Conservation (phyloP, 805 yeast genomes). For the Saccharomyces jurei region DNA sequence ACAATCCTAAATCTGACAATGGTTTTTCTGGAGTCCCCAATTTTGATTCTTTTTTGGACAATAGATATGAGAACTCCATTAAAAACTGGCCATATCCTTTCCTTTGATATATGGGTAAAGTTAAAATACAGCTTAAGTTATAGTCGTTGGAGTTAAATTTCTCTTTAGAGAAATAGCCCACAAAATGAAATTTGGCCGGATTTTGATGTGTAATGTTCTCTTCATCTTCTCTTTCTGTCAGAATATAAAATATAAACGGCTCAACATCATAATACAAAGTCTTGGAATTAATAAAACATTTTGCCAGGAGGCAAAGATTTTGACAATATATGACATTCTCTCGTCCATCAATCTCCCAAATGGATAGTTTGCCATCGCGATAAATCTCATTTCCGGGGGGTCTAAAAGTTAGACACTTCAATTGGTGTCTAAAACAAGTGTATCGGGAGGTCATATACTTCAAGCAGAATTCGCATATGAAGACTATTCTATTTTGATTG, state of each 20-base stretch:
- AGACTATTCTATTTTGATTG: conserved; percentile 51
- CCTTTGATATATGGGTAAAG: conserved; percentile 80
- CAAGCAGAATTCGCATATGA: conserved; percentile 78
- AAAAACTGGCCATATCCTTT: conserved; percentile 83
- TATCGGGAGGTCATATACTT: conserved; percentile 68
- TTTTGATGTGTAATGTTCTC: conserved; percentile 14
- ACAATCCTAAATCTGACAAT: conserved; percentile 72
- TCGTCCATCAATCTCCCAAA: conserved; percentile 92
- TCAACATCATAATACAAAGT: conserved; percentile 92
- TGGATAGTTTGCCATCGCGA: conserved; percentile 53
- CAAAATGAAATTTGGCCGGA: conserved; percentile 53
- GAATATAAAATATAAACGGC: conserved; percentile 82
- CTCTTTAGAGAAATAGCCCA: conserved; percentile 92
- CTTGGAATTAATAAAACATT: conserved; percentile 81
- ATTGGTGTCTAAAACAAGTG: conserved; percentile 57
- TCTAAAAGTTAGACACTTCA: conserved; percentile 54
- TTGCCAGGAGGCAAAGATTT: conserved; percentile 81
- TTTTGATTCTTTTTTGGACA: conserved; percentile 64
- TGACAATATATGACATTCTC: conserved; percentile 78
- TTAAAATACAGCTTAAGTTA: conserved; percentile 84
- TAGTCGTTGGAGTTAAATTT: conserved; percentile 62
- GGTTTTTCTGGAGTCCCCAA: conserved; percentile 96
- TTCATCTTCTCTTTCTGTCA: conserved; percentile 54
- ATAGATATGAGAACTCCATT: conserved; percentile 80
- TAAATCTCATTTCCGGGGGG: conserved; percentile 95